phyloP scores from a whole-genome alignment of 768 basidiomycete genomes.

The Suillus placidus region DNA sequence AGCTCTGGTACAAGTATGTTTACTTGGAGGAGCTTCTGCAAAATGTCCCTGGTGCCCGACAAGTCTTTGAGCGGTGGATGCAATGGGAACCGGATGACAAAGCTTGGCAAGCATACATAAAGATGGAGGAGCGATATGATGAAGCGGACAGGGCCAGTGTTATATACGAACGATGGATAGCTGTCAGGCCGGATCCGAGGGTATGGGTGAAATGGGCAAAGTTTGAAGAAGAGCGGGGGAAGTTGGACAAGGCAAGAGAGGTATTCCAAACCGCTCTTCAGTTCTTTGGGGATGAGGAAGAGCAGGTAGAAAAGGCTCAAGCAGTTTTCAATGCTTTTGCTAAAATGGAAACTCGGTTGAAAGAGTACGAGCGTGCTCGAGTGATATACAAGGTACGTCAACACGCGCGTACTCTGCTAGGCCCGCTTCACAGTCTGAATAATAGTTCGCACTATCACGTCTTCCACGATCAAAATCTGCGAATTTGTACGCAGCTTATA shows the following conservation, averaged over 20 bases:
- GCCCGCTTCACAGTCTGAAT: slow-evolving; percentile 6
- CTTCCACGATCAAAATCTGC: slow-evolving; percentile 92
- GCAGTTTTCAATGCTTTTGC: slow-evolving; percentile 92
- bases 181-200: slow-evolving; percentile 73
- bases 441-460: slow-evolving; percentile 90
- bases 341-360: slow-evolving; percentile 94
- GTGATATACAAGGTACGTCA: slow-evolving; percentile 93
- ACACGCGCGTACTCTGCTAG: not conserved
- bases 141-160: slow-evolving; percentile 91
- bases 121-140: slow-evolving; percentile 91
- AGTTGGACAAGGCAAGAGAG: slow-evolving; percentile 73
- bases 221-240: slow-evolving; percentile 78
- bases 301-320: slow-evolving; percentile 87
- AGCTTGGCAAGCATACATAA: slow-evolving; percentile 99
- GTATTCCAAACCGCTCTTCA: slow-evolving; percentile 91
- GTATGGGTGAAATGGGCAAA: slow-evolving; percentile 87
- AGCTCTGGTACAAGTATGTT: slow-evolving; percentile 99
- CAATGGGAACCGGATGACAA: slow-evolving; percentile 99
- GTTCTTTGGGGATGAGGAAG: slow-evolving; percentile 87
- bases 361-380: slow-evolving; percentile 95
- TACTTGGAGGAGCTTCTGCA: slow-evolving; percentile 97
- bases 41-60: slow-evolving; percentile 94
- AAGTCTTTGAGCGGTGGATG: slow-evolving; percentile 99
- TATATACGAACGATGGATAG: slow-evolving; percentile 92
- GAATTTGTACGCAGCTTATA: slow-evolving; percentile 87